phyloP scores from a whole-genome alignment of 805 yeast species.

The Metschnikowia noctiluminum region DNA sequence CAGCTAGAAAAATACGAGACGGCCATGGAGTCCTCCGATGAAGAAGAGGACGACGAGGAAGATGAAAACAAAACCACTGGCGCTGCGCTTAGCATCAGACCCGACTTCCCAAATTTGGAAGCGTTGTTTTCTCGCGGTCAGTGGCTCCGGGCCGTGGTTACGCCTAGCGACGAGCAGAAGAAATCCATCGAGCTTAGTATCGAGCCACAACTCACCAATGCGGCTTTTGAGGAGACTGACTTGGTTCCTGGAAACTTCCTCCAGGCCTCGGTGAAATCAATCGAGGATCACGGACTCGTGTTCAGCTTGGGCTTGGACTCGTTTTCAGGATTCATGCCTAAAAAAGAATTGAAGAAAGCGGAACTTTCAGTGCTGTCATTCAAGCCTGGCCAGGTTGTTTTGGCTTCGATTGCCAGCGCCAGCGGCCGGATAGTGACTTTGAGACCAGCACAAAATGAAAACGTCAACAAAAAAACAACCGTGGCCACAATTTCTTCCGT shows the following conservation, averaged over 20 bases:
- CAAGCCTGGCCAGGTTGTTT: constrained; percentile 63
- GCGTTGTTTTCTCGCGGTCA: constrained; percentile 67
- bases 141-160: constrained; percentile 84
- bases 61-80: constrained; percentile 28
- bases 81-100: constrained; percentile 21
- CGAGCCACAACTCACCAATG: constrained; percentile 73
- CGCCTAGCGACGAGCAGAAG: constrained; percentile 45
- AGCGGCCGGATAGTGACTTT: constrained; percentile 57
- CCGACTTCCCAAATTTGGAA: constrained; percentile 54
- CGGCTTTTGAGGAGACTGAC: constrained; percentile 60
- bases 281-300: constrained; percentile 91
- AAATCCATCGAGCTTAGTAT: constrained; percentile 68
- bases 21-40: constrained; percentile 35
- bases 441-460: constrained; percentile 41
- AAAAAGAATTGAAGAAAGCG: constrained; percentile 53
- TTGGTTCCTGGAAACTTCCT: constrained; percentile 56
- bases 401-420: constrained; percentile 48
- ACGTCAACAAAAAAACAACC: constrained; percentile 46
- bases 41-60: constrained; percentile 34
- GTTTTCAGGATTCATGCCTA: constrained; percentile 69
- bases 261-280: constrained; percentile 73
- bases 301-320: constrained; percentile 63
- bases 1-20: constrained; percentile 54
- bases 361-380: constrained; percentile 34
- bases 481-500: constrained; percentile 58